Percentiles rank a stretch among this genome's conserved stretches.
These are phyloP conservation scores for Leccinellum albellum DNA, from an alignment of 768 basidiomycete genomes.

Conservation along the genomic window DNA sequence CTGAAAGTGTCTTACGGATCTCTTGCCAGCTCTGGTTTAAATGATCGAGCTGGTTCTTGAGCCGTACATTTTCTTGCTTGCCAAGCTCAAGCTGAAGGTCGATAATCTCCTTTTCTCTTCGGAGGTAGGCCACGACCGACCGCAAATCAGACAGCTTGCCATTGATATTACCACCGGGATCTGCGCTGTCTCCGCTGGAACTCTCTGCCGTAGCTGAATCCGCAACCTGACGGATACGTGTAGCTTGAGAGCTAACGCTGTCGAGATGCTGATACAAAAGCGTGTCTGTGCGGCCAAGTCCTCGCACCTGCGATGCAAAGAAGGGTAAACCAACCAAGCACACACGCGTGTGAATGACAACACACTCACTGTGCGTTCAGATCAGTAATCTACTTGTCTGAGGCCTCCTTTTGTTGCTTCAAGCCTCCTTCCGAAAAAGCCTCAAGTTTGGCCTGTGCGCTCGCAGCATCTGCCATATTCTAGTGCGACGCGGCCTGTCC, in stretches of 20 bases:
- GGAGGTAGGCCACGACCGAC: slow-evolving; percentile 73
- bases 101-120: slow-evolving; percentile 89
- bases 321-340: not conserved
- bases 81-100: slow-evolving; percentile 82
- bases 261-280: too few relatives aligned
- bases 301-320: slow-evolving; percentile 49
- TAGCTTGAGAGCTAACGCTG: slow-evolving; percentile 75
- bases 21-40: slow-evolving; percentile 68
- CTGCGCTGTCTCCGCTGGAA: slow-evolving; percentile 39
- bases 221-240: slow-evolving; percentile 71
- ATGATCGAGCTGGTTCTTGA: slow-evolving; percentile 75
- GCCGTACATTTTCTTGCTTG: slow-evolving; percentile 67
- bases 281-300: slow-evolving; percentile 66
- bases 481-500: slow-evolving; percentile 53
- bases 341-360: not conserved
- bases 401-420: slow-evolving; percentile 69
- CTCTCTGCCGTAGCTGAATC: slow-evolving; percentile 42
- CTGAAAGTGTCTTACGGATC: slow-evolving; percentile 61
- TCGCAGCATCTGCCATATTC: slow-evolving; percentile 59
- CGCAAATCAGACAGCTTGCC: slow-evolving; percentile 69
- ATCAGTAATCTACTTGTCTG: slow-evolving; percentile 76
- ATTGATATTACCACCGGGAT: slow-evolving; percentile 48
- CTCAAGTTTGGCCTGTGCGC: slow-evolving; percentile 66
- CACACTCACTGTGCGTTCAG: slow-evolving; percentile 59
- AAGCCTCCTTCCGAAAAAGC: slow-evolving; percentile 77